A percentile compares a stretch with the other conserved stretches of the same genome.
phyloP scores from a whole-genome alignment of 805 yeast genomes.

The Candida suzukii region DNA sequence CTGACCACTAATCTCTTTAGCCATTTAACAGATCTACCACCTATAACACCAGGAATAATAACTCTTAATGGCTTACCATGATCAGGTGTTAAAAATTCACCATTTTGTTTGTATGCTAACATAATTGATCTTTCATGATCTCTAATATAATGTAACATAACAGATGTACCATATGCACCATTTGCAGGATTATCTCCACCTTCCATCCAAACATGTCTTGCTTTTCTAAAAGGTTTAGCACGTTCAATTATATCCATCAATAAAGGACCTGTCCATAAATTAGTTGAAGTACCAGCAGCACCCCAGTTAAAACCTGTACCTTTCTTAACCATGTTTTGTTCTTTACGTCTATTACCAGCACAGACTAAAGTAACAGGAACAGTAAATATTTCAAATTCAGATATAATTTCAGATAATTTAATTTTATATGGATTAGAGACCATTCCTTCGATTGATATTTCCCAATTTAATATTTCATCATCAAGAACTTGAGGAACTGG shows the following conservation, averaged over 20 bases:
- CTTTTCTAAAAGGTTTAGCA: constrained; percentile 21
- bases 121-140: constrained; percentile 26
- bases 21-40: constrained; percentile 34
- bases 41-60: constrained; percentile 31
- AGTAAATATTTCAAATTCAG: constrained; percentile 21
- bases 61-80: constrained; percentile 30
- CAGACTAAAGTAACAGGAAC: constrained; percentile 28
- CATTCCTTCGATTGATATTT: constrained; percentile 21
- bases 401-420: constrained; percentile 17
- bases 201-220: constrained; percentile 27
- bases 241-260: constrained; percentile 20
- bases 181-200: constrained; percentile 27
- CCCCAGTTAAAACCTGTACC: constrained; percentile 31
- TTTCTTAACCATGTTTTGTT: constrained; percentile 27
- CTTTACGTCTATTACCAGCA: constrained; percentile 30
- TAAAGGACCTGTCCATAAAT: constrained; percentile 28
- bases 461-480: constrained; percentile 21
- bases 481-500: constrained; percentile 20
- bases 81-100: constrained; percentile 26
- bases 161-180: constrained; percentile 27
- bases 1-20: constrained; percentile 21
- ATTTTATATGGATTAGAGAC: constrained; percentile 22
- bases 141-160: constrained; percentile 23
- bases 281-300: constrained; percentile 26
- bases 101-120: constrained; percentile 30